Conservation (phyloP, 306 rosid genomes). For the Cucurbita argyrosperma region DNA sequence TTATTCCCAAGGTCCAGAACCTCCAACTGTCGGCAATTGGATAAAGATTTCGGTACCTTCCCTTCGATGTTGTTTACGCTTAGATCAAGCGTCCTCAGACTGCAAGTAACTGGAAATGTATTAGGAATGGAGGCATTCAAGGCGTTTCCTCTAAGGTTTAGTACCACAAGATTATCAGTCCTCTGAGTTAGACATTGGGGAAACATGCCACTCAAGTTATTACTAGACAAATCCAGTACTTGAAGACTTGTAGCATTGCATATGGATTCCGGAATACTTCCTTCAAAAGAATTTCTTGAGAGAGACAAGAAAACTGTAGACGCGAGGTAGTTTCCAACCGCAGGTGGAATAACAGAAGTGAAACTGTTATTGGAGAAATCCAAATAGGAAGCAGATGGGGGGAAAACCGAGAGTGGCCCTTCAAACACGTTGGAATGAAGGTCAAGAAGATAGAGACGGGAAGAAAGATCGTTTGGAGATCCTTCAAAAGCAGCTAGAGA, state of each 20-base stretch:
- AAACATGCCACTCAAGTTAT: constrained; percentile 9
- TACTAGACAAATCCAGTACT: constrained; percentile 22
- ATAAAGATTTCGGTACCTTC: constrained; percentile 9
- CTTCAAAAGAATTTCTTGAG: constrained; percentile 4
- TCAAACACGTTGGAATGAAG: constrained; percentile 21
- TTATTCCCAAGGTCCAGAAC: constrained; percentile 27
- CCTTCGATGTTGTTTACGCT: constrained; percentile 12
- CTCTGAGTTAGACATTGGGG: constrained; percentile 7
- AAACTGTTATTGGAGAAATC: constrained; percentile 20
- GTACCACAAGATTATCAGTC: constrained; percentile 6
- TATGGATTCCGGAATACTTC: constrained; percentile 15
- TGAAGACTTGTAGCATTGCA: constrained; percentile 13
- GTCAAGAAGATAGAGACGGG: background rate
- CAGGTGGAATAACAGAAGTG: background rate
- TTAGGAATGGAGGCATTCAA: background rate
- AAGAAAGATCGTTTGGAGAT: background rate
- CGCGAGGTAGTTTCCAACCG: background rate
- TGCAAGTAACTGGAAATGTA: constrained; percentile 3
- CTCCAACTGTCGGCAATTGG: constrained; percentile 13
- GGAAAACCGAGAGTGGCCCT: constrained; percentile 2
- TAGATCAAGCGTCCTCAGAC: constrained; percentile 15
- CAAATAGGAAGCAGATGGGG: background rate
- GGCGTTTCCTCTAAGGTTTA: constrained; percentile 13
- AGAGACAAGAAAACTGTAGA: background rate
- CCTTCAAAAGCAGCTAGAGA: background rate